phyloP scores from a whole-genome alignment of 2,329 filamentous ascomycete genomes.

The Furcasterigmium furcatum region DNA sequence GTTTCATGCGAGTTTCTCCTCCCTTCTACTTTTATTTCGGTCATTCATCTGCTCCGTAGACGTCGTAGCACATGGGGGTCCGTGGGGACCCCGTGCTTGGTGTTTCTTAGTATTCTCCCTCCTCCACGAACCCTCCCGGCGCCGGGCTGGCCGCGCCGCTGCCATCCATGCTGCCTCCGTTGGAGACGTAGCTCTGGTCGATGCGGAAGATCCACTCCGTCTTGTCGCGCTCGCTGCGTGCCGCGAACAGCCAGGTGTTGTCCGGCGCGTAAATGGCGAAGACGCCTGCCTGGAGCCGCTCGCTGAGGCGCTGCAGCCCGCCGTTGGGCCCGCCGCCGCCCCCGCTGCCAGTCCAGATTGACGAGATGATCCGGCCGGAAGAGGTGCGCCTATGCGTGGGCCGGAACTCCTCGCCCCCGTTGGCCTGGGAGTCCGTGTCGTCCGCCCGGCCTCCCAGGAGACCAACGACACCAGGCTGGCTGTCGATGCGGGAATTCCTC shows the following conservation, averaged over 20 bases:
- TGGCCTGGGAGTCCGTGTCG: conserved; percentile 22
- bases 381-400: conserved; percentile 45
- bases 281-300: conserved; percentile 65
- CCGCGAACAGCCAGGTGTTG: conserved; percentile 94
- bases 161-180: conserved; percentile 35
- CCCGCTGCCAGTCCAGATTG: conserved; percentile 49
- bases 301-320: conserved; percentile 52
- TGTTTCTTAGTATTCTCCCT: conserved; percentile 6
- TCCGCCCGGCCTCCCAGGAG: conserved; percentile 57
- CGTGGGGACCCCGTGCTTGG: not conserved
- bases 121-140: conserved; percentile 4
- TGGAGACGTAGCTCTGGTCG: conserved; percentile 70
- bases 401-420: conserved; percentile 32
- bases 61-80: not conserved
- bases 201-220: conserved; percentile 96
- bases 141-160: conserved; percentile 34
- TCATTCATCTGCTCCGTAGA: conserved; percentile 1
- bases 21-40: not conserved
- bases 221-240: conserved; percentile 85
- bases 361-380: conserved; percentile 51
- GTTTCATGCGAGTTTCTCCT: not conserved
- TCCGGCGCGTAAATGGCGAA: conserved; percentile 94
- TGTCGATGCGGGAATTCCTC: conserved; percentile 85
- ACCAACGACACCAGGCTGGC: conserved; percentile 81
- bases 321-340: conserved; percentile 25